Evolutionary conservation across 2,329 filamentous ascomycete species (phyloP).

Genomic region (Alternaria metachromatica): DNA sequence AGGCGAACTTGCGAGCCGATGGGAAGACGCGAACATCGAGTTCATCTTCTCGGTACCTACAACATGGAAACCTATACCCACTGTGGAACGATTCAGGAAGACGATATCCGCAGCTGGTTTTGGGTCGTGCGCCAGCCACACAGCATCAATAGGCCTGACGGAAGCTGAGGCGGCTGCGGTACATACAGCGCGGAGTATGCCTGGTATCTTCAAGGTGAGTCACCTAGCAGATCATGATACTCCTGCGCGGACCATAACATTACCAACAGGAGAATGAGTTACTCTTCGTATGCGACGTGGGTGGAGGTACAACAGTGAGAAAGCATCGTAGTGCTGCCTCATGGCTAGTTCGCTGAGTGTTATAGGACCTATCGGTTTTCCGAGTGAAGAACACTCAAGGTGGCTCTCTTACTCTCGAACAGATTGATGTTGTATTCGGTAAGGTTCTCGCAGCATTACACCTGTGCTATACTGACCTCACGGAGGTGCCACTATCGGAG

Average conservation of each 20-base stretch:
- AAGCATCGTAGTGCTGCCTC: neutral
- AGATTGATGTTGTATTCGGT: conserved; percentile 47
- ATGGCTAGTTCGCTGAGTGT: neutral
- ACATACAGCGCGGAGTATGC: conserved; percentile 48
- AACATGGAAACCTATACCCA: conserved; percentile 59
- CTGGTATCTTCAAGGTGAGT: conserved; percentile 32
- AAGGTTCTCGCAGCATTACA: neutral
- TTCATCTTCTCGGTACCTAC: conserved; percentile 66
- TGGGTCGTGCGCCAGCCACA: conserved; percentile 49
- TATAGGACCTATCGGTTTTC: conserved; percentile 34
- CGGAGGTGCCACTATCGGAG: conserved; percentile 50
- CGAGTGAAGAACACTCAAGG: conserved; percentile 34
- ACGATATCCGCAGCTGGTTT: conserved; percentile 59
- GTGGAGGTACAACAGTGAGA: conserved; percentile 54
- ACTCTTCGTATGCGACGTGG: conserved; percentile 58
- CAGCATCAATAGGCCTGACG: conserved; percentile 55
- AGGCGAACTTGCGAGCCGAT: conserved; percentile 46
- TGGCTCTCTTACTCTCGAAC: conserved; percentile 33
- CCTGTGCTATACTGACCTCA: conserved; percentile 9
- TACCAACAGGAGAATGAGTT: conserved; percentile 46
- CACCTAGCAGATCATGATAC: neutral
- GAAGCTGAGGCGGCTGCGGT: conserved; percentile 63
- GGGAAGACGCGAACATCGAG: conserved; percentile 53
- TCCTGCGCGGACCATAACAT: neutral
- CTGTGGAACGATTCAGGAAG: conserved; percentile 59